These are phyloP conservation scores for Diaporthe australafricana DNA, from an alignment of 2,329 filamentous ascomycete species.

Conservation along the genomic window DNA sequence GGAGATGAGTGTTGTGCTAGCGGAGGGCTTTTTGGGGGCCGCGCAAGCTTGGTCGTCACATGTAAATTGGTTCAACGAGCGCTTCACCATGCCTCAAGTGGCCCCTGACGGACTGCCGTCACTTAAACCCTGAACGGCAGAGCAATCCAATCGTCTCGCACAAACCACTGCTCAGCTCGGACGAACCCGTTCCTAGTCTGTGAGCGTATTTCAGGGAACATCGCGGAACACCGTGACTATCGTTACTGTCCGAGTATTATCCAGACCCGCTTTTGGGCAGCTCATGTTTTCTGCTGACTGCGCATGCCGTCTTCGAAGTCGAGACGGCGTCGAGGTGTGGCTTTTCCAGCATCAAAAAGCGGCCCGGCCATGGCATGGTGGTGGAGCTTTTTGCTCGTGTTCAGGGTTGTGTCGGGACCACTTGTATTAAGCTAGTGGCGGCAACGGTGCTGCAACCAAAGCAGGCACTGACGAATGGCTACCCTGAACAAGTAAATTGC, in stretches of 20 bases:
- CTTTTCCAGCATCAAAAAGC: not conserved
- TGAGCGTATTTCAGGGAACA: not conserved
- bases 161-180: not conserved
- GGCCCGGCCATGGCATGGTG: not conserved
- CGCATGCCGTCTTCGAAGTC: not conserved
- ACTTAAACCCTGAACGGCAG: slow-evolving; percentile 22
- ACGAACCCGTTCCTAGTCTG: not conserved
- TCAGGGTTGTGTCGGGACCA: slow-evolving; percentile 18
- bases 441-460: slow-evolving; percentile 23
- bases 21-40: not conserved
- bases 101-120: slow-evolving; percentile 16
- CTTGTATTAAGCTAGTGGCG: slow-evolving; percentile 21
- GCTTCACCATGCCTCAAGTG: slow-evolving; percentile 2
- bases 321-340: not conserved
- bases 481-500: slow-evolving; percentile 23
- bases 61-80: slow-evolving; percentile 15
- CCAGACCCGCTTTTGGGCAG: not conserved
- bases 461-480: slow-evolving; percentile 16
- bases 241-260: not conserved
- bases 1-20: not conserved
- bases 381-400: slow-evolving; percentile 15
- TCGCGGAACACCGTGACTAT: not conserved
- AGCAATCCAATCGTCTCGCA: not conserved
- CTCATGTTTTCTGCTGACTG: not conserved
- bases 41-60: slow-evolving; percentile 15